A percentile compares a stretch with the other conserved stretches of the same genome.
These are phyloP conservation scores for Claviceps monticola DNA, from an alignment of 2,329 filamentous ascomycete species.

Conservation along the genomic window DNA sequence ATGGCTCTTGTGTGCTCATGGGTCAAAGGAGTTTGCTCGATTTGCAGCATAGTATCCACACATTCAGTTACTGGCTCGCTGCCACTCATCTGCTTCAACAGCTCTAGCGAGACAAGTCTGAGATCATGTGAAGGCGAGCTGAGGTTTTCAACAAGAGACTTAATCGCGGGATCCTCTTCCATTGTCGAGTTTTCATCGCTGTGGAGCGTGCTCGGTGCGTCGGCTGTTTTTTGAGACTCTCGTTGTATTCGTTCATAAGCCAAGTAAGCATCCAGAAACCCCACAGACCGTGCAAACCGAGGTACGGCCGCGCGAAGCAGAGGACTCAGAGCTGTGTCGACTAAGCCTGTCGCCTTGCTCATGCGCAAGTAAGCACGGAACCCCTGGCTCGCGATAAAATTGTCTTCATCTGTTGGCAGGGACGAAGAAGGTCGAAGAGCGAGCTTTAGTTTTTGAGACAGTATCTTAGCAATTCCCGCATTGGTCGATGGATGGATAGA, in stretches of 20 bases:
- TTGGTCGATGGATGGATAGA: conserved; percentile 52
- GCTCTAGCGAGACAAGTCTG: conserved; percentile 56
- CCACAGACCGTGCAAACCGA: conserved; percentile 48
- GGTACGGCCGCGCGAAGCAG: conserved; percentile 52
- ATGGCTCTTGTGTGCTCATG: conserved; percentile 64
- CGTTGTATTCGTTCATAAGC: conserved; percentile 34
- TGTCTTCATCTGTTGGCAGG: conserved; percentile 46
- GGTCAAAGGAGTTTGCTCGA: conserved; percentile 67
- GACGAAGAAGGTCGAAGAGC: conserved; percentile 48
- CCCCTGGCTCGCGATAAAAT: conserved; percentile 61
- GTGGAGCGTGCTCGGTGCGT: conserved; percentile 14
- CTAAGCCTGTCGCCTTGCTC: conserved; percentile 40
- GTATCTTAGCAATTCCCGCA: conserved; percentile 49
- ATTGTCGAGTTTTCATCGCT: conserved; percentile 28
- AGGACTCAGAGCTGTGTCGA: conserved; percentile 49
- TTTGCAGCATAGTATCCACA: conserved; percentile 50
- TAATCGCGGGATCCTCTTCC: conserved; percentile 47
- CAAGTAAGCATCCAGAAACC: conserved; percentile 51
- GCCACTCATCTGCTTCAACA: conserved; percentile 47
- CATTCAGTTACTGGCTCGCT: conserved; percentile 12
- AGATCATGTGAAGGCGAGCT: conserved; percentile 62
- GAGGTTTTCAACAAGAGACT: conserved; percentile 58
- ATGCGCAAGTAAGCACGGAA: conserved; percentile 60
- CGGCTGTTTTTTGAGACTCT: conserved; percentile 5
- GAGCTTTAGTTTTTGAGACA: conserved; percentile 52